These are phyloP conservation scores for Zangia roseola DNA, from an alignment of 768 basidiomycete species.

Conservation along the genomic window DNA sequence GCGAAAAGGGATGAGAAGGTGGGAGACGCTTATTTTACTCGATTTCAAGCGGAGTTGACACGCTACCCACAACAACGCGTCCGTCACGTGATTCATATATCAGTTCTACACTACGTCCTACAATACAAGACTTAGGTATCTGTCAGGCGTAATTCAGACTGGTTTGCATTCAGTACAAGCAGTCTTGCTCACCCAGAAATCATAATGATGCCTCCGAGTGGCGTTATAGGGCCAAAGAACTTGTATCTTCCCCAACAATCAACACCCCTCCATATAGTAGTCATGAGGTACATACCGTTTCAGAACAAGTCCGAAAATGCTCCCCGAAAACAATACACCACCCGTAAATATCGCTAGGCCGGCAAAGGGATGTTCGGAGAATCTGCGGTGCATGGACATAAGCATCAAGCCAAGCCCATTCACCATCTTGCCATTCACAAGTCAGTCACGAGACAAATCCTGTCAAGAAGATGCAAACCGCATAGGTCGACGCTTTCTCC, in stretches of 20 bases:
- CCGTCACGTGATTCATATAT: slow-evolving; percentile 37
- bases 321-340: slow-evolving; percentile 58
- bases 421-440: slow-evolving; percentile 45
- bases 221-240: slow-evolving; percentile 64
- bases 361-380: slow-evolving; percentile 58
- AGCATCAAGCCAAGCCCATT: slow-evolving; percentile 68
- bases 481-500: slow-evolving; percentile 61
- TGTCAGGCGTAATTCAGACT: slow-evolving; percentile 22
- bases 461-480: slow-evolving; percentile 41
- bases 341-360: slow-evolving; percentile 65
- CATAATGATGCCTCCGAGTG: slow-evolving; percentile 61
- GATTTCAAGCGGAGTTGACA: slow-evolving; percentile 47
- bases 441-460: slow-evolving; percentile 9
- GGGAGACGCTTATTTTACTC: slow-evolving; percentile 22
- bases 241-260: slow-evolving; percentile 36
- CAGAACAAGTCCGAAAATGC: slow-evolving; percentile 56
- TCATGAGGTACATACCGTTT: slow-evolving; percentile 35
- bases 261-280: background rate
- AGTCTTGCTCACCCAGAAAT: slow-evolving; percentile 58
- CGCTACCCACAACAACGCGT: slow-evolving; percentile 37
- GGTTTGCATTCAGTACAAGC: background rate
- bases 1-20: slow-evolving; percentile 15
- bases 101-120: slow-evolving; percentile 26
- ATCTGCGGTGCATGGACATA: slow-evolving; percentile 61
- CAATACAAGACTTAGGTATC: slow-evolving; percentile 54